Conservation (phyloP, 176 grass and related monocot species). For the Musa itinerans region DNA sequence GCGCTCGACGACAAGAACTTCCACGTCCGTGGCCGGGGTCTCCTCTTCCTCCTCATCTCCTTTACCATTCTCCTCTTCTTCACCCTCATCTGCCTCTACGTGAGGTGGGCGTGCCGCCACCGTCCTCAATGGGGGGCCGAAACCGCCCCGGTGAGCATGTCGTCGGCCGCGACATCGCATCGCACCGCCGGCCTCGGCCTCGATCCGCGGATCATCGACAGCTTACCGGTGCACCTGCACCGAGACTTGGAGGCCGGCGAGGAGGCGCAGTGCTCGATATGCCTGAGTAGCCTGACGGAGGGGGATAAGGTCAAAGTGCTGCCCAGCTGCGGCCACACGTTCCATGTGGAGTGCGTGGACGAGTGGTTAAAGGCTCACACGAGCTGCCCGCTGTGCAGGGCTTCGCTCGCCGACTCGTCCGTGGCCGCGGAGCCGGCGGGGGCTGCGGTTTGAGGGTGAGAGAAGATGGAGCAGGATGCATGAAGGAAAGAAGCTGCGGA, state of each 20-base stretch:
- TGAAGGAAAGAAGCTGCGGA: too few relatives aligned
- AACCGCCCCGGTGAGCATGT: neutral
- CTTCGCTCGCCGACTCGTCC: conserved; percentile 14
- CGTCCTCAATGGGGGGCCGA: neutral
- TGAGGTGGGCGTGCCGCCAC: conserved; percentile 10
- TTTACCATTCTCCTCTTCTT: neutral
- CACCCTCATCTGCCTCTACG: neutral
- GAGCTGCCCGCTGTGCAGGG: conserved; percentile 71
- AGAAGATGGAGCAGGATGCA: neutral
- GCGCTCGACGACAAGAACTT: conserved; percentile 11
- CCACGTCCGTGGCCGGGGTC: neutral
- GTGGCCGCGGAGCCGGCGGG: too few relatives aligned
- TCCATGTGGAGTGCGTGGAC: conserved; percentile 86
- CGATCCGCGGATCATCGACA: conserved; percentile 34
- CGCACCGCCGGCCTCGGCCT: conserved; percentile 22
- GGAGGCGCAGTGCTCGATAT: conserved; percentile 60
- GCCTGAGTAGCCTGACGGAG: conserved; percentile 44
- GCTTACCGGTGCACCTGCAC: conserved; percentile 39
- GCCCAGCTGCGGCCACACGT: conserved; percentile 55
- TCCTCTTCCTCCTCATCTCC: conserved; percentile 5
- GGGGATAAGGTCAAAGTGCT: conserved; percentile 73
- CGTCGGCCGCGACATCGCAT: neutral
- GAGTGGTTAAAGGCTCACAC: conserved; percentile 51
- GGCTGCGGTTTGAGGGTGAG: neutral
- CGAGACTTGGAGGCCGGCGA: neutral